Conservation (phyloP, 495 filamentous ascomycete species). For the Echria macrotheca region DNA sequence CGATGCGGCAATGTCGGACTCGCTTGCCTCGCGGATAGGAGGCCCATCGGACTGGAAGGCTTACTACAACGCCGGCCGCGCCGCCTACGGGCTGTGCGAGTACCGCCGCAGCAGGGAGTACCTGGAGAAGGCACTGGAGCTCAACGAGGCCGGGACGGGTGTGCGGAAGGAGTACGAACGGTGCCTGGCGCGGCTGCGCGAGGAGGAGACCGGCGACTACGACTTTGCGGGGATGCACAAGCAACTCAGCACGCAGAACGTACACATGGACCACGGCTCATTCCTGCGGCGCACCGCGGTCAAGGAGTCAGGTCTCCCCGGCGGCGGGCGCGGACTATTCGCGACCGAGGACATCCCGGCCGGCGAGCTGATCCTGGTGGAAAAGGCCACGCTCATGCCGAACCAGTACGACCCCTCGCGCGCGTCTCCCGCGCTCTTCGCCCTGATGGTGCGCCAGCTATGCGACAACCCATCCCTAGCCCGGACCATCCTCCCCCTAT, state of each 20-base stretch:
- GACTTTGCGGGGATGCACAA: slow-evolving; percentile 36
- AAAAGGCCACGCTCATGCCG: slow-evolving; percentile 47
- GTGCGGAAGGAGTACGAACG: slow-evolving; percentile 33
- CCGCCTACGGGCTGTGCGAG: slow-evolving; percentile 42
- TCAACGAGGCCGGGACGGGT: slow-evolving; percentile 24
- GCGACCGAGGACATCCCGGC: slow-evolving; percentile 39
- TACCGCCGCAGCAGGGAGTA: slow-evolving; percentile 26
- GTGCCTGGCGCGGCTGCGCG: slow-evolving; percentile 25
- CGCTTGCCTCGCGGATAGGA: slow-evolving; percentile 26
- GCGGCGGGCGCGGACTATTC: slow-evolving; percentile 51
- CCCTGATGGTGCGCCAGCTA: slow-evolving; percentile 41
- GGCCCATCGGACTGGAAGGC: slow-evolving; percentile 38
- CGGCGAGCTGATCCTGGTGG: slow-evolving; percentile 48
- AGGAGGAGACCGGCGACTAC: slow-evolving; percentile 41
- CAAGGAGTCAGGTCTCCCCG: slow-evolving; percentile 20
- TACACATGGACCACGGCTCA: slow-evolving; percentile 40
- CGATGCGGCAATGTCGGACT: slow-evolving; percentile 43
- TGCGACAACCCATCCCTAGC: slow-evolving; percentile 45
- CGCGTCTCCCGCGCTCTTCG: slow-evolving; percentile 36
- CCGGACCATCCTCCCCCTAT: slow-evolving; percentile 34
- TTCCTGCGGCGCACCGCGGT: slow-evolving; percentile 29
- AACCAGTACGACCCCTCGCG: slow-evolving; percentile 29
- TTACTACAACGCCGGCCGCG: slow-evolving; percentile 43
- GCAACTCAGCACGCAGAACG: slow-evolving; percentile 25
- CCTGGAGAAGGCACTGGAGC: slow-evolving; percentile 29